These are phyloP conservation scores for Picea abies DNA, from an alignment of 83 land plant species.

Conservation along the genomic window DNA sequence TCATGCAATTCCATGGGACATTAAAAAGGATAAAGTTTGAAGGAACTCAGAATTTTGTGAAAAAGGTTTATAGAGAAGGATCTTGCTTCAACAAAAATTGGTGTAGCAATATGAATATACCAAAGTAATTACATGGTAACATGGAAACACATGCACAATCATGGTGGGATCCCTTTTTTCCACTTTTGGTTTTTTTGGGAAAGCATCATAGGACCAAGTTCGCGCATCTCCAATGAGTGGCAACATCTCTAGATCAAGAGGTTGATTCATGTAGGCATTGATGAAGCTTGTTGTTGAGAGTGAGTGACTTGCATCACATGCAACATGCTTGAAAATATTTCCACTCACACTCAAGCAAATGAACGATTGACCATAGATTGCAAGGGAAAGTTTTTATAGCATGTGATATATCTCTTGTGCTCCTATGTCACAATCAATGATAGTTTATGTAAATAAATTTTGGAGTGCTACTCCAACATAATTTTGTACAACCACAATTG, in stretches of 20 bases:
- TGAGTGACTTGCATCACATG: too few species aligned
- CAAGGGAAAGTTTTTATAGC: too few species aligned
- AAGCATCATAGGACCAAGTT: neutral
- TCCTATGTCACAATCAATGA: neutral
- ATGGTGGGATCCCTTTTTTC: neutral
- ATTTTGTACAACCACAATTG: neutral
- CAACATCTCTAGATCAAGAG: too few species aligned
- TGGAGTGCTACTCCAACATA: neutral
- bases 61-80: neutral
- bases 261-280: too few species aligned
- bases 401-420: neutral
- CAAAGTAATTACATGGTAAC: neutral
- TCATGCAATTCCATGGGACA: neutral
- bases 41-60: neutral
- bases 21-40: too few species aligned
- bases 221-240: neutral
- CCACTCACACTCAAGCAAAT: too few species aligned
- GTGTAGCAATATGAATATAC: neutral
- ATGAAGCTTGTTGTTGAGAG: too few species aligned
- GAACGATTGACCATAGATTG: too few species aligned
- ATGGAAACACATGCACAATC: neutral
- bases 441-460: neutral
- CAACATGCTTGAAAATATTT: too few species aligned
- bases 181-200: neutral
- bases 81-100: neutral